Evolutionary conservation across 129 eudicot genomes (phyloP), one percentile per base, ranked within the genome.

Genomic region (Pseudognaphalium luteoalbum): DNA sequence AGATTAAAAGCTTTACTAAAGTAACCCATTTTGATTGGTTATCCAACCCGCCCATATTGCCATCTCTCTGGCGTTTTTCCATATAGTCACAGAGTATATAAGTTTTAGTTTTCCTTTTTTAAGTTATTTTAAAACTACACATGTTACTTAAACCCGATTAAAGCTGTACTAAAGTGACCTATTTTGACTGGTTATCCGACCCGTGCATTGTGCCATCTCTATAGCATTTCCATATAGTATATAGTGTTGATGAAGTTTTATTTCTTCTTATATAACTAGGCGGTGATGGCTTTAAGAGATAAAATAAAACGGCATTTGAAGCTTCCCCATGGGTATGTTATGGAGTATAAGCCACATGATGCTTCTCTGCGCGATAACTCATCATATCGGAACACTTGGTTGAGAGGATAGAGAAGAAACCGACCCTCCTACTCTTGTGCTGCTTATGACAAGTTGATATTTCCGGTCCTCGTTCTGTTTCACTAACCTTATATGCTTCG

Each of bases 291-390:
- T 5, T 74, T 95, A 61, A 89, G 97, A 80, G 99, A 95, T 68
- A 82, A 96, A 30, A 91, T 95, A 62, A 95, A 91, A 67, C 88
- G 94, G 25, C 96, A 89, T 77, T 79, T 95, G 85, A 95, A 95
- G 87, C 99, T 95, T 78, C 99, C 99, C 35, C 90, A 85, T n/a
- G 83, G 96, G 68, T 95, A 95, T n/a, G 92, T 91, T 7, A 91
- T 95, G 99, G 99, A 95, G 64, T 95, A 95, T 81, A 91, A 91
- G 62, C 91, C 97, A 25, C 98, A 94, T 59, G 97, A 94, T 84
- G 97, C 96, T 44, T 92, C 97, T 21, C 72, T 92, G 50, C 96
- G 96, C 5, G 97, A 91, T 85, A 88, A 91, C 77, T 90, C 98
- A n/a, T 94, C 98, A 2, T 91, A 94, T 61, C 89, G 98, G 14